Base-by-base conservation (phyloP, 106 monocot genomes). In the Vanilla planifolia region DNA sequence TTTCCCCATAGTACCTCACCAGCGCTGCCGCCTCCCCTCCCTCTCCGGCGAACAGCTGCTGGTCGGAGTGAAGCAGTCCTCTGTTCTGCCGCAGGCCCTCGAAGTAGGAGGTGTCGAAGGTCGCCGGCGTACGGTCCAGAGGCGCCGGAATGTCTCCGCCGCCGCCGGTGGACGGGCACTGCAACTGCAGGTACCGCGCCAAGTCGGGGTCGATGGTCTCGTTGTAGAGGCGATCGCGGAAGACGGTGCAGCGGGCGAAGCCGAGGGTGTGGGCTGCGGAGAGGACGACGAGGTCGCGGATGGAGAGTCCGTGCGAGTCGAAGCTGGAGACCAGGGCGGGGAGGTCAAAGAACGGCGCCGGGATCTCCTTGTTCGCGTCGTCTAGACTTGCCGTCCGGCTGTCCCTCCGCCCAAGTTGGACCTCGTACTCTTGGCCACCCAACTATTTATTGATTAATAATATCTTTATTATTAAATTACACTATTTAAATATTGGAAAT, bases 61-160 rank as follows among this genome's bases (percentile, higher is more conserved):
- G 84, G 61, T 85, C 84, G 25, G 79, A 69, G 46, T 85, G 75
- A 19, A 85, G 61, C 47, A 85, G 44, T 11, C 84, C 84, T 33
- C 41, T 64, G 61, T 6, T 57, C 39, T 30, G 39, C 48, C 66
- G 6, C 68, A 85, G 46, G 29, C 63, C 58, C 24, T 48, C n/a
- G 69, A 59, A 85, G 61, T 79, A 85, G 23, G 8, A 30, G 5
- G 19, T 33, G 58, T 85, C 75, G 65, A 85, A 76, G 43, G 26
- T 41, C 39, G 57, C 17, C 20, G 47, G 33, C 25, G 83, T 34
- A 17, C 15, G 32, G 65, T 79, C 79, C 3, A 79, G 52, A 0
- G 79, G 50, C 0, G 62, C 39, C 25, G 73, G 65, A 25, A 63
- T 60, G 62, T 66, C 28, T 28, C 70, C 75, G 16, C 47, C 73